phyloP scores from a whole-genome alignment of 2,329 filamentous ascomycete species.

The Claviceps maximensis region DNA sequence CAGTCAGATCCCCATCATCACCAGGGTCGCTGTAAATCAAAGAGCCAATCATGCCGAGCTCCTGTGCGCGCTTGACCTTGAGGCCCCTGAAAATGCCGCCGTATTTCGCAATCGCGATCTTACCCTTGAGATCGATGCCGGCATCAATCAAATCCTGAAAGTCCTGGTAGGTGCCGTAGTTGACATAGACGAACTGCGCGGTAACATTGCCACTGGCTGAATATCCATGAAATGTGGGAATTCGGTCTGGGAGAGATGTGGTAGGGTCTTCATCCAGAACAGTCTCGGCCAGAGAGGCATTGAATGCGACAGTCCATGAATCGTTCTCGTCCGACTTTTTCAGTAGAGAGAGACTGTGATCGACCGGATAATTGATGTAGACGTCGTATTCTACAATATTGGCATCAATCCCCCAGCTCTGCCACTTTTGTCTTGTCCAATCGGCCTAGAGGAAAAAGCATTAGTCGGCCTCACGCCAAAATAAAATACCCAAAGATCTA shows the following conservation, averaged over 20 bases:
- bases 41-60: constrained; percentile 76
- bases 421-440: constrained; percentile 65
- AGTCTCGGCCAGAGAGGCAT: constrained; percentile 74
- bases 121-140: constrained; percentile 64
- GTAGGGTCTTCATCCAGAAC: constrained; percentile 73
- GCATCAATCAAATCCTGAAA: constrained; percentile 69
- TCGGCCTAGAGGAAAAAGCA: constrained; percentile 32
- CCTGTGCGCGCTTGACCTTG: constrained; percentile 85
- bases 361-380: constrained; percentile 65
- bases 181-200: constrained; percentile 73
- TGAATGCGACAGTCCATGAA: constrained; percentile 53
- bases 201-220: constrained; percentile 88
- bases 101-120: constrained; percentile 79
- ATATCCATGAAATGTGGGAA: constrained; percentile 92
- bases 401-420: constrained; percentile 53
- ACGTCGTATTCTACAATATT: constrained; percentile 58
- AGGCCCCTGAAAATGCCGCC: constrained; percentile 78
- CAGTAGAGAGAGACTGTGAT: constrained; percentile 55
- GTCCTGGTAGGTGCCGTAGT: constrained; percentile 78
- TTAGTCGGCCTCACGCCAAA: constrained; percentile 1
- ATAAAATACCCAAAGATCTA: not conserved
- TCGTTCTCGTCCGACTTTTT: constrained; percentile 25
- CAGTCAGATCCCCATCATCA: constrained; percentile 71
- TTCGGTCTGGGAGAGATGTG: constrained; percentile 53
- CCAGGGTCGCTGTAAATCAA: constrained; percentile 82